Conservation (phyloP, 129 eudicot species). For the Helianthus tuberosus region DNA sequence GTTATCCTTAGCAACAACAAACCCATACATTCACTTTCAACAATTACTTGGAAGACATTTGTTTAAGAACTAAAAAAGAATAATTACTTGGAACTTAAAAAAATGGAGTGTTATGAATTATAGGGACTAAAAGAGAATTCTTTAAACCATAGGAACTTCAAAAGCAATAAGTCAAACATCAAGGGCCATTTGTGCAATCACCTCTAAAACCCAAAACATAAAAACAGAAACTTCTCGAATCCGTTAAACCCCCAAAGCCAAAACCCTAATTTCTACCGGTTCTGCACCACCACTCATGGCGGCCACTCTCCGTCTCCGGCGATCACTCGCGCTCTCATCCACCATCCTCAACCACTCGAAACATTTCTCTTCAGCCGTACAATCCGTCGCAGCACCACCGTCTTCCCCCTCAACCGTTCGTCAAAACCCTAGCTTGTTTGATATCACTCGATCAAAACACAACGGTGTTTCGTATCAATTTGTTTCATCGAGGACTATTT, state of each 20-base stretch:
- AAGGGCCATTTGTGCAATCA: not conserved
- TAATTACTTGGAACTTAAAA: too few relatives aligned
- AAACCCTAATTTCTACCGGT: slow-evolving; percentile 37
- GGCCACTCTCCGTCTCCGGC: slow-evolving; percentile 66
- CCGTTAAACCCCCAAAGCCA: slow-evolving; percentile 26
- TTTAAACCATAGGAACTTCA: not conserved
- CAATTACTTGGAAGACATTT: too few relatives aligned
- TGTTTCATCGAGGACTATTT: slow-evolving; percentile 17
- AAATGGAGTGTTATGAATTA: too few relatives aligned
- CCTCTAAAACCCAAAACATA: not conserved
- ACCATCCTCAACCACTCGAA: slow-evolving; percentile 35
- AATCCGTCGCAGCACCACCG: slow-evolving; percentile 29
- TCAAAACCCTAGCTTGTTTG: slow-evolving; percentile 39
- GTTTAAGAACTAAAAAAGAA: too few relatives aligned
- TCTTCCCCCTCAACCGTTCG: not conserved
- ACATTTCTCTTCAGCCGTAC: slow-evolving; percentile 14
- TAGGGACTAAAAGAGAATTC: too few relatives aligned
- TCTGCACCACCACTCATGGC: slow-evolving; percentile 42
- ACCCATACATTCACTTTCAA: too few relatives aligned
- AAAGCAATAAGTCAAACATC: not conserved
- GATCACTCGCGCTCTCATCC: slow-evolving; percentile 52
- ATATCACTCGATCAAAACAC: slow-evolving; percentile 13
- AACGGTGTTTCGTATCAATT: slow-evolving; percentile 8
- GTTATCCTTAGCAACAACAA: too few relatives aligned
- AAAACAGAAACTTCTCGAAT: slow-evolving; percentile 4